These are phyloP conservation scores for Aspergillus texensis DNA, from an alignment of 2,329 filamentous ascomycete species.

Conservation along the genomic window DNA sequence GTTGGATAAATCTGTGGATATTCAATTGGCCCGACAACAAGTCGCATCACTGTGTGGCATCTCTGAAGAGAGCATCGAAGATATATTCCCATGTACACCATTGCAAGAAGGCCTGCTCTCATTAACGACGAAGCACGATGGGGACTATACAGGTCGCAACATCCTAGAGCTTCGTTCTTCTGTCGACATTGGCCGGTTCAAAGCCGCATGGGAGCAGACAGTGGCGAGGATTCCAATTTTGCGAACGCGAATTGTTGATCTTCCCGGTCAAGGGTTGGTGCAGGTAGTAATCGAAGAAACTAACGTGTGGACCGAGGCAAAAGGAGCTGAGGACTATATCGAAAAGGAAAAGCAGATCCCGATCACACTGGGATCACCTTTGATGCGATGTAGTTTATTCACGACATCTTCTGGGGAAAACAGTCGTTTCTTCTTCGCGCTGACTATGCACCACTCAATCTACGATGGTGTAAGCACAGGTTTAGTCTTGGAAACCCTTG, in stretches of 20 bases:
- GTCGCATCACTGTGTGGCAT: background rate
- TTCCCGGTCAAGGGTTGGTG: slow-evolving; percentile 13
- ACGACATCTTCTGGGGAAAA: background rate
- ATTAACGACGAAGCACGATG: background rate
- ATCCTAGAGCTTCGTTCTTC: background rate
- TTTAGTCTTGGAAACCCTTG: background rate
- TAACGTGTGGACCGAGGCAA: slow-evolving; percentile 5
- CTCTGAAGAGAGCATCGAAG: background rate
- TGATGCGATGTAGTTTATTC: background rate
- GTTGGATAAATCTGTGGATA: background rate
- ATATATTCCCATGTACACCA: slow-evolving; percentile 14
- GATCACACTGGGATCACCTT: background rate
- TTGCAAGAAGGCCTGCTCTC: slow-evolving; percentile 12
- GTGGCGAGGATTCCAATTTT: slow-evolving; percentile 36
- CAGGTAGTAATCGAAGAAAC: slow-evolving; percentile 28
- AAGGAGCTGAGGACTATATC: background rate
- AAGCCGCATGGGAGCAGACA: slow-evolving; percentile 1
- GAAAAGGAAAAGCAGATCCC: background rate
- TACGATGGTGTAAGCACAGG: background rate
- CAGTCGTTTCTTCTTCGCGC: background rate
- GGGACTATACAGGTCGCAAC: background rate
- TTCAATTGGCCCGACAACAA: background rate
- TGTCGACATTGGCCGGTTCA: background rate
- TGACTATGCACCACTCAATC: slow-evolving; percentile 3
- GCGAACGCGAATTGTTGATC: slow-evolving; percentile 37